A percentile compares a stretch with the other conserved stretches of the same genome.
Evolutionary conservation across 805 yeast genomes (phyloP).

Genomic region (Starmerella vitae): DNA sequence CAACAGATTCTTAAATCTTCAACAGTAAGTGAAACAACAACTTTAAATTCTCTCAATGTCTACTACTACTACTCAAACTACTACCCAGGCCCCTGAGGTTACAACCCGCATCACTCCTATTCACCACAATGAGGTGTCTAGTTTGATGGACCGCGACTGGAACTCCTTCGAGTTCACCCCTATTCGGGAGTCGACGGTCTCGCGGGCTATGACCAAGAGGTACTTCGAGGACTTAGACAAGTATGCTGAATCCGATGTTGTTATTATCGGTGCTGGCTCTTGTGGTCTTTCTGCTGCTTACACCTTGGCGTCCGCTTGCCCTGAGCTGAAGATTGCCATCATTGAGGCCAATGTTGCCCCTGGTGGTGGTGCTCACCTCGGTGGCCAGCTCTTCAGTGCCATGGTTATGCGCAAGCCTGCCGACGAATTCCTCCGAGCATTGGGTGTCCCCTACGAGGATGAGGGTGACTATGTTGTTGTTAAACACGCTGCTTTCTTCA

Average conservation of each 20-base stretch:
- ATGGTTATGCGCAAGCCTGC: constrained; percentile 74
- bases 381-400: constrained; percentile 64
- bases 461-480: constrained; percentile 72
- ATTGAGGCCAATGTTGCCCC: constrained; percentile 64
- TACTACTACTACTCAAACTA: constrained; percentile 18
- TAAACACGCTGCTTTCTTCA: constrained; percentile 66
- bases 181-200: constrained; percentile 63
- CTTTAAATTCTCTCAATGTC: too few species aligned
- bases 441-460: constrained; percentile 56
- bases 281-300: constrained; percentile 69
- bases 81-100: constrained; percentile 6
- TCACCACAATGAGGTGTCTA: constrained; percentile 9
- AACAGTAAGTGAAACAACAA: too few species aligned
- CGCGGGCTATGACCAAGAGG: constrained; percentile 67
- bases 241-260: constrained; percentile 61
- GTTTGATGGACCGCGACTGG: constrained; percentile 37
- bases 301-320: constrained; percentile 56
- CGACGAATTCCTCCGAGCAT: constrained; percentile 49
- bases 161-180: constrained; percentile 53
- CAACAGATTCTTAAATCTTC: too few species aligned
- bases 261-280: constrained; percentile 67
- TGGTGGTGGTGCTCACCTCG: constrained; percentile 72
- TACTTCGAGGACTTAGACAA: constrained; percentile 61
- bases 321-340: constrained; percentile 60
- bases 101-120: constrained; percentile 8